Percentiles rank a stretch among this genome's conserved stretches.
Conservation (phyloP, 495 filamentous ascomycete genomes). For the Neurospora cerealis region DNA sequence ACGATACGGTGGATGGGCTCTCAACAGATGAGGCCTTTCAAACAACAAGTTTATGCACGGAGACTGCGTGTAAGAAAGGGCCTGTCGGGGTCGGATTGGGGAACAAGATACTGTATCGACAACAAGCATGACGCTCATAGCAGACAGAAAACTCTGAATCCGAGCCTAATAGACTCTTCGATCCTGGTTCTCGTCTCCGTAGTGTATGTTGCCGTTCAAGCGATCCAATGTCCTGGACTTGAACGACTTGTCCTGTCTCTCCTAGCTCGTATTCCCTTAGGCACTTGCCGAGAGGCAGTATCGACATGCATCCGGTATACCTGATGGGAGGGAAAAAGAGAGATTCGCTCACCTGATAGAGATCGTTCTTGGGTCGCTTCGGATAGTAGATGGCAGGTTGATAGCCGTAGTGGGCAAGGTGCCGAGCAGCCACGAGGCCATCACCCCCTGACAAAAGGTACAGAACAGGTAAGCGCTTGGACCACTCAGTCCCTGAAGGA, state of each 20-base stretch:
- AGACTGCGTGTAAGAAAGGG: background rate
- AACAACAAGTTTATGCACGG: background rate
- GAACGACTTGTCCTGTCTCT: background rate
- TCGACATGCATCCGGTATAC: background rate
- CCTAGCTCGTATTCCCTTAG: background rate
- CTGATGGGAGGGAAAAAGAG: background rate
- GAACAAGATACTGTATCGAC: background rate
- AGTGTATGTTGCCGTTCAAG: background rate
- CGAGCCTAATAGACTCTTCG: background rate
- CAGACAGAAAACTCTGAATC: background rate
- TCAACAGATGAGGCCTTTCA: background rate
- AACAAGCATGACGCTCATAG: background rate
- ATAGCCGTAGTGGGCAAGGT: constrained; percentile 92
- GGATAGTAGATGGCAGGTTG: constrained; percentile 86
- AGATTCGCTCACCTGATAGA: constrained; percentile 59
- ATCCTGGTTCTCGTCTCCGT: background rate
- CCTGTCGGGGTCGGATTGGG: background rate
- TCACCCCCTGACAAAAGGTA: constrained; percentile 56
- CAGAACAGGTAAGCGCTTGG: constrained; percentile 16
- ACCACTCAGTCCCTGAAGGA: constrained; percentile 3
- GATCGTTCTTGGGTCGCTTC: constrained; percentile 77
- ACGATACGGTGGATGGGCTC: background rate
- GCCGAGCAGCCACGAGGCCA: constrained; percentile 87
- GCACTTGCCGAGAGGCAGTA: background rate
- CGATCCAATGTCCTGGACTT: background rate